Base-by-base conservation (phyloP, 2,329 filamentous ascomycete genomes). In the Beauveria pseudobassiana region DNA sequence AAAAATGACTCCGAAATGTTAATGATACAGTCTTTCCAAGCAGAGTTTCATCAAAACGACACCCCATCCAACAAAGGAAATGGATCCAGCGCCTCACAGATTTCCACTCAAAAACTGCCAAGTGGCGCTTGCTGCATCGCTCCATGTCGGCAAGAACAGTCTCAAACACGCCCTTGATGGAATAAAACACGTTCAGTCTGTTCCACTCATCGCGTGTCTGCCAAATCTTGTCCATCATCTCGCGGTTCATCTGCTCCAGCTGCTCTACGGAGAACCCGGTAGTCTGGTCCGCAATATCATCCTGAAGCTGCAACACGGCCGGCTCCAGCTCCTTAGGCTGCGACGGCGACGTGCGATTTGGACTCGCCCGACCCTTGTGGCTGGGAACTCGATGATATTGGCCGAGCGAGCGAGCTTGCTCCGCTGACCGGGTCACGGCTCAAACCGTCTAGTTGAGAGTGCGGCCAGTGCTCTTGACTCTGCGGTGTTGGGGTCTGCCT, bases 191-290 rank as follows among this genome's bases (percentile, higher is more conserved):
- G 67, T 82, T 81, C 68, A 86, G 87, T 49, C 95, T 85, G 74
- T 99, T 95, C 85, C 90, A 95, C 69, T 96, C 87, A 53, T 85
- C 82, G 55, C 92, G 83, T 63, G 83, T 83, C 64, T 81, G 82
- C 95, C 95, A 99, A 50, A 98, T 83, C 65, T 87, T 86, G 64
- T 93, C 89, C 93, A 98, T 98, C 65, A 98, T 78, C 66, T 88
- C 86, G 8, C 92, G 88, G 72, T 93, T 93, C 72, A 97, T 87
- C 74, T 98, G 93, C 78, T 98, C 93, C 22, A 99, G 78, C 73
- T 99, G 93, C 76, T 99, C 95, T 58, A 99, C 90, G 0, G 88
- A 90, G 72, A 90, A 90, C 1, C 90, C 91, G 22, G 85, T 87
- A 2, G 90, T 93, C 50, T 81, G 79, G 30, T 82, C 76, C 0